Evolutionary conservation across 2,329 filamentous ascomycete species (phyloP).

Genomic region (Botryosphaeria dothidea): DNA sequence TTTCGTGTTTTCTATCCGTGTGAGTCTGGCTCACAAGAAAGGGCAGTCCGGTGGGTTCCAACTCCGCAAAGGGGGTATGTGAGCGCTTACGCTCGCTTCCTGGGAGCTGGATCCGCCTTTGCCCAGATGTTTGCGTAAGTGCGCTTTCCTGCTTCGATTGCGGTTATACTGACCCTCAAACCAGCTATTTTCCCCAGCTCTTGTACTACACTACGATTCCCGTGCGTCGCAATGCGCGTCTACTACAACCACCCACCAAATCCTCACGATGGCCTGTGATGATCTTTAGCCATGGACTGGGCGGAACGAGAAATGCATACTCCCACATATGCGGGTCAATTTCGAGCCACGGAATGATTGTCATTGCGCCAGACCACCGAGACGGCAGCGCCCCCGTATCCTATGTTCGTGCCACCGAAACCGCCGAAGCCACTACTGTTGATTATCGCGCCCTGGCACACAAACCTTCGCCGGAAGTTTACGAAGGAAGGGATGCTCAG

Average conservation of each 20-base stretch:
- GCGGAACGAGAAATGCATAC: conserved; percentile 79
- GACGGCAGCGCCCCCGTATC: conserved; percentile 79
- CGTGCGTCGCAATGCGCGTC: conserved; percentile 68
- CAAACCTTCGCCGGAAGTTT: conserved; percentile 64
- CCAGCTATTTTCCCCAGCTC: conserved; percentile 67
- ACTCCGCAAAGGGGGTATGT: conserved; percentile 73
- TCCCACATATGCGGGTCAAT: conserved; percentile 79
- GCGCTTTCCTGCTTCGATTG: not conserved
- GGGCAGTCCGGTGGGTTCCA: conserved; percentile 74
- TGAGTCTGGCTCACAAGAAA: conserved; percentile 47
- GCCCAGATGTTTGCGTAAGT: conserved; percentile 42
- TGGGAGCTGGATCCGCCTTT: conserved; percentile 62
- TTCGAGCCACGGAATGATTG: conserved; percentile 77
- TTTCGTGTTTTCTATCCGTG: conserved; percentile 84
- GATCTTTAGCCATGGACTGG: conserved; percentile 84
- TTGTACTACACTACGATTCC: conserved; percentile 74
- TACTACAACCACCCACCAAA: conserved; percentile 52
- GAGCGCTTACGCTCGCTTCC: conserved; percentile 73
- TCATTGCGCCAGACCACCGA: conserved; percentile 79
- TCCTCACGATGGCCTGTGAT: conserved; percentile 73
- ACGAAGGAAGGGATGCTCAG: conserved; percentile 68
- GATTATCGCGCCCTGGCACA: conserved; percentile 58
- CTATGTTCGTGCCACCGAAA: conserved; percentile 63
- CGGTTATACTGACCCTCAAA: not conserved
- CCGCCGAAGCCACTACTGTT: conserved; percentile 41